Percentiles rank a stretch among this genome's conserved stretches.
phyloP scores from a whole-genome alignment of 2,329 filamentous ascomycete genomes.

The Talaromyces sp. region DNA sequence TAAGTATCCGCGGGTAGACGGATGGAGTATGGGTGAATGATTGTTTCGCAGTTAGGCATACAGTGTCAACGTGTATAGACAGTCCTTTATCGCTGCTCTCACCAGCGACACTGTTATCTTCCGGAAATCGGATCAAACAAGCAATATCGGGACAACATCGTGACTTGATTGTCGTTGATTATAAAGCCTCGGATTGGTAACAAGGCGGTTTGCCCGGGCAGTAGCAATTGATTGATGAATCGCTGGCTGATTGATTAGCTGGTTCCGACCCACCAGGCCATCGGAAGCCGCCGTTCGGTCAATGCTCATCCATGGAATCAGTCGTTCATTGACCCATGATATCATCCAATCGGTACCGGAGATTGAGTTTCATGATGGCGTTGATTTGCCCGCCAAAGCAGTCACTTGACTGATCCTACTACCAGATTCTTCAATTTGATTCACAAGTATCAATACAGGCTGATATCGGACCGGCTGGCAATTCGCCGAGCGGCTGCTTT shows the following conservation, averaged over 20 bases:
- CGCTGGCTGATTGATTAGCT: not conserved
- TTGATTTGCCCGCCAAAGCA: not conserved
- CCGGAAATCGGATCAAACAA: not conserved
- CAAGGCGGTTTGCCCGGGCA: not conserved
- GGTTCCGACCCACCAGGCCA: not conserved
- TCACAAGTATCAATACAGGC: not conserved
- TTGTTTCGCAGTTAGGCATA: not conserved
- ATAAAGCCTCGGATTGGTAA: not conserved
- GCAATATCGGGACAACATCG: not conserved
- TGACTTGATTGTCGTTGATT: not conserved
- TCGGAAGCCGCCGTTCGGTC: conserved; percentile 3
- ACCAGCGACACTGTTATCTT: not conserved
- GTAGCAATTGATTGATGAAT: not conserved
- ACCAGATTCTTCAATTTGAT: not conserved
- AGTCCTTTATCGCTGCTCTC: not conserved
- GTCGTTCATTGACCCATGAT: not conserved
- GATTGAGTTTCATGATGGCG: not conserved
- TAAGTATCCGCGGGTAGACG: not conserved
- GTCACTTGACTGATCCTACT: conserved; percentile 3
- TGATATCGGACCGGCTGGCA: not conserved
- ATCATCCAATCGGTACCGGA: not conserved
- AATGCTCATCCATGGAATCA: not conserved
- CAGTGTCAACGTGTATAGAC: not conserved
- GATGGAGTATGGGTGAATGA: not conserved
- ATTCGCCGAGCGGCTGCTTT: not conserved